These are phyloP conservation scores for Puccinellia tenuiflora DNA, from an alignment of 176 grass and related monocot species.

Conservation along the genomic window DNA sequence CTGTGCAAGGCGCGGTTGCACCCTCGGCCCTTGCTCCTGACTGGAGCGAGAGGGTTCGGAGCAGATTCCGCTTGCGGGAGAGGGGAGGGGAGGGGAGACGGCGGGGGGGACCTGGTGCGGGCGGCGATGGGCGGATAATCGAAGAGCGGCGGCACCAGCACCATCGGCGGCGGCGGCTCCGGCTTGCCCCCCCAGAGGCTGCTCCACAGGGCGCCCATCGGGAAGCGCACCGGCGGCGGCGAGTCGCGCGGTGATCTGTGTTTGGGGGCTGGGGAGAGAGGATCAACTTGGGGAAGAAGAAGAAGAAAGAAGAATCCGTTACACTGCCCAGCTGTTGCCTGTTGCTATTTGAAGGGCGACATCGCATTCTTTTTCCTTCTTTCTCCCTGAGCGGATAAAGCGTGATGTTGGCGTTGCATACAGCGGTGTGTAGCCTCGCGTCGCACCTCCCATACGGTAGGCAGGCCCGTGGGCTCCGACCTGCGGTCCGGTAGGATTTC, in stretches of 20 bases:
- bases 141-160: conserved; percentile 94
- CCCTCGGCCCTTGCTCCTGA: background rate
- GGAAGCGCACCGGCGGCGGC: background rate
- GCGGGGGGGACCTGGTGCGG: conserved; percentile 57
- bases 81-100: background rate
- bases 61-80: background rate
- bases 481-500: too few species aligned
- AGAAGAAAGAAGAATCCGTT: background rate
- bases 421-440: too few species aligned
- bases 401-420: background rate
- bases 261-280: background rate
- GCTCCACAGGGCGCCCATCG: conserved; percentile 38
- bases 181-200: conserved; percentile 26
- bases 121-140: conserved; percentile 89
- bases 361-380: background rate
- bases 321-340: background rate
- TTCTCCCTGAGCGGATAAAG: background rate
- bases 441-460: too few species aligned
- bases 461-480: too few species aligned
- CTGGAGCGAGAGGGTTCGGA: background rate
- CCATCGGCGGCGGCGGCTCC: conserved; percentile 83
- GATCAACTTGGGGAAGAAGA: conserved; percentile 5
- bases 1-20: background rate
- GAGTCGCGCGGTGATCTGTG: background rate
- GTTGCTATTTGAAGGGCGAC: background rate